phyloP scores from a whole-genome alignment of 2,329 filamentous ascomycete species.

The Colletotrichum acutatum region DNA sequence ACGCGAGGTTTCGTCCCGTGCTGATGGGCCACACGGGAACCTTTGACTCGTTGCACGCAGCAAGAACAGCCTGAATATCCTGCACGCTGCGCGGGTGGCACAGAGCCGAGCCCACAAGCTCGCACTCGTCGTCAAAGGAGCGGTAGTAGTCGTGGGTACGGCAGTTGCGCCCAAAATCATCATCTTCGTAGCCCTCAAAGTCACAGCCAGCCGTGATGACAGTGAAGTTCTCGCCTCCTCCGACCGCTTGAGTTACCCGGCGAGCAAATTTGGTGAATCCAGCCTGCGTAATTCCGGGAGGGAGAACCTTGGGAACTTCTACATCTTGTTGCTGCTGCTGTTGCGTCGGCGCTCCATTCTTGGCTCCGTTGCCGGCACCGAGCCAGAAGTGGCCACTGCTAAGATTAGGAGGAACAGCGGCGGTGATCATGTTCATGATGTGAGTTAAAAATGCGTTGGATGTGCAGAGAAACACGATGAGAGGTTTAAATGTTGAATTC shows the following conservation, averaged over 20 bases:
- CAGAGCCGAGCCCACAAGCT: conserved; percentile 16
- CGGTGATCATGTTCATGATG: too few species aligned
- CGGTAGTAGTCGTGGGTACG: conserved; percentile 27
- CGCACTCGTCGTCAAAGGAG: conserved; percentile 24
- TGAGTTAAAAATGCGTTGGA: too few species aligned
- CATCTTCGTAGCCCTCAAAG: conserved; percentile 21
- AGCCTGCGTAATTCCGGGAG: too few species aligned
- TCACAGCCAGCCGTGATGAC: conserved; percentile 10
- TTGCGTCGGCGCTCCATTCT: not conserved
- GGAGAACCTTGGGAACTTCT: not conserved
- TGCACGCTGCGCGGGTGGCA: conserved; percentile 38
- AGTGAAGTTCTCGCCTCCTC: not conserved
- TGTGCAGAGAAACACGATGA: too few species aligned
- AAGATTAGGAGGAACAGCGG: not conserved
- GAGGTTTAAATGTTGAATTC: too few species aligned
- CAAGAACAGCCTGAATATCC: conserved; percentile 52
- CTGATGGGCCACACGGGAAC: conserved; percentile 62
- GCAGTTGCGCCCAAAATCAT: conserved; percentile 26
- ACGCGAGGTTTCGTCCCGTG: conserved; percentile 62
- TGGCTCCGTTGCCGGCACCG: not conserved
- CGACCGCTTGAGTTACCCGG: too few species aligned
- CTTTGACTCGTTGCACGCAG: conserved; percentile 53
- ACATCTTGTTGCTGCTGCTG: not conserved
- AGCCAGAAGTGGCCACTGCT: conserved; percentile 15
- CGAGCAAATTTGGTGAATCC: too few species aligned